Evolutionary conservation across 306 rosid genomes (phyloP), one percentile per base, ranked within the genome.

Genomic region (Ochetophila trinervis): DNA sequence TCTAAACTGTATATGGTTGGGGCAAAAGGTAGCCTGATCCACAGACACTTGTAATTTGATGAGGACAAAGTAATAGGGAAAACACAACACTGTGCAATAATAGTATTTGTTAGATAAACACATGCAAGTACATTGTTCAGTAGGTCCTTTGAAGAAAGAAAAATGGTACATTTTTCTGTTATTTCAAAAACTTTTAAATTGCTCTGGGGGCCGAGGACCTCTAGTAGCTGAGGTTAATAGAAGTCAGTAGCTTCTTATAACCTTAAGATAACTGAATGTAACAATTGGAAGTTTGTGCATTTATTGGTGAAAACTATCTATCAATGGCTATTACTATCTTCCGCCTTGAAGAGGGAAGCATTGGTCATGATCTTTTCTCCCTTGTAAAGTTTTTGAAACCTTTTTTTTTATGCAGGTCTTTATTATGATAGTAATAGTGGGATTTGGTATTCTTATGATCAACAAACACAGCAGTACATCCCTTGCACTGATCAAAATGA

Each of bases 381-480:
- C 36, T 8, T 54, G 9, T 2, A 12, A 21, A 8, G 59, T 22
- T 63, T 19, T 44, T 48, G 27, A 49, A 54, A 45, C 10, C n/a
- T 19, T 57, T 57, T 74, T 37, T 64, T 75, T 74, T 57, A 35
- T 74, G 67, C 76, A 93, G 98, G 98, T 75, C 89, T 93, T 59
- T 93, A 93, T 64, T 93, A 93, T 67, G 98, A 93, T 62, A 86
- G 98, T 65, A 89, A 89, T 66, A 81, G 67, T 52, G 94, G 98
- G 53, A 62, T 87, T 53, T 93, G 98, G 98, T 93, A 89, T 77
- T 77, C 98, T 10, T 93, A 86, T 81, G 98, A 93, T 76, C 69
- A 86, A 71, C 86, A 93, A 68, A 80, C 84, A 65, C 94, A 76
- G 77, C 88, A 90, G 62, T 93, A 93, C 76, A 65, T 84, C 60